Evolutionary conservation across 805 yeast species (phyloP).

Genomic region (Metschnikowia peoriensis): DNA sequence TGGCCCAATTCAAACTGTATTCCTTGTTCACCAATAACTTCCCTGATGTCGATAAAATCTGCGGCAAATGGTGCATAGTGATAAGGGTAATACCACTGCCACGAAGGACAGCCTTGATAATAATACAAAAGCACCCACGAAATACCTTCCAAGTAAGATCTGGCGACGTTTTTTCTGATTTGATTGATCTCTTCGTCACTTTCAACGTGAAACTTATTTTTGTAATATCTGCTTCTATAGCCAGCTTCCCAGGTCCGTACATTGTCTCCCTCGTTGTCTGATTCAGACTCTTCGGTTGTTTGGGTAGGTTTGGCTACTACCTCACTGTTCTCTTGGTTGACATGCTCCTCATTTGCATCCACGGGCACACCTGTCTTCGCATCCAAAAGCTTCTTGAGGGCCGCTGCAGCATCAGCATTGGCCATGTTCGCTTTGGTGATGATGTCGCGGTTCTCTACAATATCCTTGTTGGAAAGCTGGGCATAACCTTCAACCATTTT

Average conservation of each 20-base stretch:
- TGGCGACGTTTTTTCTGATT: slow-evolving; percentile 58
- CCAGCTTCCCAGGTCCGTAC: slow-evolving; percentile 84
- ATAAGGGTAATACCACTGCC: slow-evolving; percentile 97
- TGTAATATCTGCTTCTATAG: slow-evolving; percentile 77
- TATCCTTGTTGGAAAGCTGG: slow-evolving; percentile 64
- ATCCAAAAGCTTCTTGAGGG: slow-evolving; percentile 42
- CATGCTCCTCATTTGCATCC: slow-evolving; percentile 27
- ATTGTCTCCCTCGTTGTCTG: slow-evolving; percentile 36
- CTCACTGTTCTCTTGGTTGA: slow-evolving; percentile 5
- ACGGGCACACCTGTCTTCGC: slow-evolving; percentile 19
- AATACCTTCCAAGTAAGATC: slow-evolving; percentile 85
- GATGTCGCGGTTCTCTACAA: slow-evolving; percentile 60
- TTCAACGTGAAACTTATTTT: slow-evolving; percentile 62
- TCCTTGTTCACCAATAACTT: slow-evolving; percentile 42
- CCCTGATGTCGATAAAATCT: slow-evolving; percentile 63
- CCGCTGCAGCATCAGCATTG: slow-evolving; percentile 66
- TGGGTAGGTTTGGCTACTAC: slow-evolving; percentile 28
- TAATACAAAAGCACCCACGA: slow-evolving; percentile 95
- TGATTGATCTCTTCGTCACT: slow-evolving; percentile 53
- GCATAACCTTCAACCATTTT: slow-evolving; percentile 64
- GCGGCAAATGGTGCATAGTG: slow-evolving; percentile 98
- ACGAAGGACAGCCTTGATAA: slow-evolving; percentile 96
- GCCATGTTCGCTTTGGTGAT: slow-evolving; percentile 71
- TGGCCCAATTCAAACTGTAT: slow-evolving; percentile 63
- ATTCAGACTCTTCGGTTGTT: slow-evolving; percentile 7